Base-by-base conservation (phyloP, 164 flowering plant genomes). In the Aristolochia contorta region DNA sequence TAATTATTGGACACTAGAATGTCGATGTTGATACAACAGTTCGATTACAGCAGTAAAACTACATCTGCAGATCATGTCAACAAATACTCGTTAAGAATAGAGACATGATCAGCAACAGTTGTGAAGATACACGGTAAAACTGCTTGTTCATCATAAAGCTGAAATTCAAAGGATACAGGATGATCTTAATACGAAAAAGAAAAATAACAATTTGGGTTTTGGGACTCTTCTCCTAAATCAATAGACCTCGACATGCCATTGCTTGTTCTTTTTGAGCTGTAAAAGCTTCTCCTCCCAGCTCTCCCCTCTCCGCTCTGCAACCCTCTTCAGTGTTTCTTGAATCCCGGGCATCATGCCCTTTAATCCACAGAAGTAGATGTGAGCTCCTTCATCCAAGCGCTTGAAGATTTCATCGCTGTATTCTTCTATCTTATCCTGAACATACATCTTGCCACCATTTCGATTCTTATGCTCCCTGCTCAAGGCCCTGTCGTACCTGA, bases 321-420 rank as follows among this genome's bases (percentile, higher is more conserved):
- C 96, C 65, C 83, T 84, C 79, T 80, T 90, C 69, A 93, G 74
- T 1, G 99, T 93, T 0, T 86, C 95, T 64, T 93, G 99, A 57
- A 93, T 90, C 56, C 99, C 99, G 10, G 99, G 99, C 99, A 93
- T 93, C 99, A 93, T 93, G 18, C 99, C 99, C 69, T 79, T 93
- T 24, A 93, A 85, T 67, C 99, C 97, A 49, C 97, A 93, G 77
- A 93, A 93, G 65, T 93, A 93, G 16, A 93, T 93, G 72, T 93
- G 99, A 5, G 99, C 97, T 7, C 99, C 99, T 30, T 56, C 64
- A 72, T 90, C 96, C 74, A 93, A 71, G 18, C 90, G 83, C 70
- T 82, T 83, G 80, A 93, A 90, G 61, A 93, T 73, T 67, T 90
- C 95, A 66, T 86, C 93, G 21, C 97, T 88, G 87, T 90, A 88